Conservation (phyloP, 2,329 filamentous ascomycete genomes). For the Dothistroma pini region DNA sequence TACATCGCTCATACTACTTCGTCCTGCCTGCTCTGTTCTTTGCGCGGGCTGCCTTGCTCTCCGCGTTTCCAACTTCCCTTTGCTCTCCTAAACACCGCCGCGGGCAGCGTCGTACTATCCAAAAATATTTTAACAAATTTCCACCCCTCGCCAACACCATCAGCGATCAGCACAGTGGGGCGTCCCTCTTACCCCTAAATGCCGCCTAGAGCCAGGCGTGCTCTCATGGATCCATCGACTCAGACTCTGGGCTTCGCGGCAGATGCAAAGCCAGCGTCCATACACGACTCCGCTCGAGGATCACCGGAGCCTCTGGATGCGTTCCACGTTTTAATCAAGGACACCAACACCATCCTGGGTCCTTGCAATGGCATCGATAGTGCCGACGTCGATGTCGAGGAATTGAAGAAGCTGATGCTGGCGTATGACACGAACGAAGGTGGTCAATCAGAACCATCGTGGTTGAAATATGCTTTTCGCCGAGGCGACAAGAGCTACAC, state of each 20-base stretch:
- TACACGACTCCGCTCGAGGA: slow-evolving; percentile 30
- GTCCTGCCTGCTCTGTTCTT: background rate
- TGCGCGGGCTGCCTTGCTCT: background rate
- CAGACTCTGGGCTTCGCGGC: background rate
- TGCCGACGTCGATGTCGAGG: slow-evolving; percentile 71
- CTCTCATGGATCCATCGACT: slow-evolving; percentile 5
- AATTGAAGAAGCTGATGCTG: slow-evolving; percentile 70
- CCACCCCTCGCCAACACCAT: background rate
- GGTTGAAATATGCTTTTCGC: slow-evolving; percentile 68
- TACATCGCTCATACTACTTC: background rate
- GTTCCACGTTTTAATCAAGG: slow-evolving; percentile 34
- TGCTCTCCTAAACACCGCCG: background rate
- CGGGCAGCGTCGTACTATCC: background rate
- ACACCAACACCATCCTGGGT: slow-evolving; percentile 71
- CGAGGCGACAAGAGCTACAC: slow-evolving; percentile 70
- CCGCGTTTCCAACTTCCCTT: background rate
- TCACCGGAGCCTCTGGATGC: slow-evolving; percentile 24
- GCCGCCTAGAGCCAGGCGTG: background rate
- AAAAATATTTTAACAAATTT: background rate
- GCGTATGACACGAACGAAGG: slow-evolving; percentile 64
- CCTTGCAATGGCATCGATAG: slow-evolving; percentile 78
- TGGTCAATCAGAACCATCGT: slow-evolving; percentile 48
- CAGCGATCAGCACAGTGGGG: background rate
- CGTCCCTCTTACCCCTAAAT: background rate
- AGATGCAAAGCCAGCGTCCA: slow-evolving; percentile 17